Percentiles rank a stretch among this genome's conserved stretches.
These are phyloP conservation scores for Rhodamnia rubescens DNA, from an alignment of 345 rosid genomes.

Conservation along the genomic window DNA sequence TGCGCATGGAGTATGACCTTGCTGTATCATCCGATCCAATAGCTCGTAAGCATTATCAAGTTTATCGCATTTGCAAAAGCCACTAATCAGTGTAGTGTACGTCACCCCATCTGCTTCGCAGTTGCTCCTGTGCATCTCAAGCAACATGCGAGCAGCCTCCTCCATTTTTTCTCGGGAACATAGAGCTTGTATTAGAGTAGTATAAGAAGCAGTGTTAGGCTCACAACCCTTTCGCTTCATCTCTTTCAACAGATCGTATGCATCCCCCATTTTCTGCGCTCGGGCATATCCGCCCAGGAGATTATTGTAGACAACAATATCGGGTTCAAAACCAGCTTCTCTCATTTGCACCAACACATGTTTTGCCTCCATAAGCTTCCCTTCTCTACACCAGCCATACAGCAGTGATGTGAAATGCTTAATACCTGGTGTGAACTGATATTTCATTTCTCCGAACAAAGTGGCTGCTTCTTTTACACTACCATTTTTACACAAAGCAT, in stretches of 20 bases:
- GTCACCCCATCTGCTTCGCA: conserved; percentile 70
- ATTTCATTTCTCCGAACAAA: conserved; percentile 69
- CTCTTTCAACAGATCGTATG: conserved; percentile 63
- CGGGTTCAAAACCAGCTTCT: conserved; percentile 75
- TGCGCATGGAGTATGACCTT: conserved; percentile 44
- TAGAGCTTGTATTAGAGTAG: conserved; percentile 64
- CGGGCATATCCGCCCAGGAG: conserved; percentile 55
- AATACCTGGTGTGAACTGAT: conserved; percentile 39
- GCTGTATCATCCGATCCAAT: conserved; percentile 49
- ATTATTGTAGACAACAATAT: conserved; percentile 64
- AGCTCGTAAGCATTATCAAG: conserved; percentile 46
- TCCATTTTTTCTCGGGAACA: conserved; percentile 60
- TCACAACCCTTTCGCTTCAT: conserved; percentile 60
- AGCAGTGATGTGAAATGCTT: conserved; percentile 61
- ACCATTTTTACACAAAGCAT: conserved; percentile 76
- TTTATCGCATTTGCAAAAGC: conserved; percentile 73
- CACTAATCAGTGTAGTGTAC: conserved; percentile 60
- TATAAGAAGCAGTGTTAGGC: conserved; percentile 57
- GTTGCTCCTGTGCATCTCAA: conserved; percentile 64
- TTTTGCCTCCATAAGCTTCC: conserved; percentile 82
- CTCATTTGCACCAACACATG: conserved; percentile 79
- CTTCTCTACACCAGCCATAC: conserved; percentile 91
- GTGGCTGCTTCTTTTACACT: conserved; percentile 77
- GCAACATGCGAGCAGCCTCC: conserved; percentile 60
- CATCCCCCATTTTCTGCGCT: conserved; percentile 65